These are phyloP conservation scores for Lithohypha guttulata DNA, from an alignment of 2,329 filamentous ascomycete genomes.

Conservation along the genomic window DNA sequence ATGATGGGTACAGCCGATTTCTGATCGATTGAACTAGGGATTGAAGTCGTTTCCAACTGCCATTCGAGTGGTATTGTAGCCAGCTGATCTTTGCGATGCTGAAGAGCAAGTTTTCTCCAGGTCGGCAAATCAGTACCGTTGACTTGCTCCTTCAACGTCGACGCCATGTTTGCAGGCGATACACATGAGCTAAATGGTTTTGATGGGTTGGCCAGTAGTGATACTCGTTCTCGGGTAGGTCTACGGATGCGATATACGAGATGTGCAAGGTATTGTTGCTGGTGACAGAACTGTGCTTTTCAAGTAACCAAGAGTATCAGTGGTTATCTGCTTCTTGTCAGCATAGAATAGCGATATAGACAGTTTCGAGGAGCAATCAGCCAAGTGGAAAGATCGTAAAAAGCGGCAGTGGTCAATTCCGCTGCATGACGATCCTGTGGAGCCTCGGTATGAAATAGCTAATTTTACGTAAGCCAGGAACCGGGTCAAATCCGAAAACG, in stretches of 20 bases:
- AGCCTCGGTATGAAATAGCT: constrained; percentile 3
- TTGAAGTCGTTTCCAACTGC: background rate
- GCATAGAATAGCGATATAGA: background rate
- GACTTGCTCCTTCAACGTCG: background rate
- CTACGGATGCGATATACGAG: too few relatives aligned
- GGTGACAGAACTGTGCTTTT: too few relatives aligned
- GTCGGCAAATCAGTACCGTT: background rate
- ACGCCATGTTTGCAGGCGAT: background rate
- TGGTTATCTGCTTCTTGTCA: too few relatives aligned
- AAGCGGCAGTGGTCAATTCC: background rate
- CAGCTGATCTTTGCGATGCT: constrained; percentile 5
- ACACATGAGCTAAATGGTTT: background rate
- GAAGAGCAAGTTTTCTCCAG: background rate
- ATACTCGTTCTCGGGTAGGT: too few relatives aligned
- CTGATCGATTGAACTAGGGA: background rate
- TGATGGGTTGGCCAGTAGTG: too few relatives aligned
- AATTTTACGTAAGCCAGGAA: too few relatives aligned
- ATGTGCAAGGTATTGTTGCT: too few relatives aligned
- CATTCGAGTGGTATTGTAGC: constrained; percentile 8
- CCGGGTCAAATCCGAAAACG: too few relatives aligned
- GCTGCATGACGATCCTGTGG: background rate
- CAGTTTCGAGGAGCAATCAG: too few relatives aligned
- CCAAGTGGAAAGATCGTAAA: too few relatives aligned
- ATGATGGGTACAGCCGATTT: constrained; percentile 4
- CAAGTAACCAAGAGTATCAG: too few relatives aligned